These are phyloP conservation scores for Psilocybe tampanensis DNA, from an alignment of 768 basidiomycete genomes.

Conservation along the genomic window DNA sequence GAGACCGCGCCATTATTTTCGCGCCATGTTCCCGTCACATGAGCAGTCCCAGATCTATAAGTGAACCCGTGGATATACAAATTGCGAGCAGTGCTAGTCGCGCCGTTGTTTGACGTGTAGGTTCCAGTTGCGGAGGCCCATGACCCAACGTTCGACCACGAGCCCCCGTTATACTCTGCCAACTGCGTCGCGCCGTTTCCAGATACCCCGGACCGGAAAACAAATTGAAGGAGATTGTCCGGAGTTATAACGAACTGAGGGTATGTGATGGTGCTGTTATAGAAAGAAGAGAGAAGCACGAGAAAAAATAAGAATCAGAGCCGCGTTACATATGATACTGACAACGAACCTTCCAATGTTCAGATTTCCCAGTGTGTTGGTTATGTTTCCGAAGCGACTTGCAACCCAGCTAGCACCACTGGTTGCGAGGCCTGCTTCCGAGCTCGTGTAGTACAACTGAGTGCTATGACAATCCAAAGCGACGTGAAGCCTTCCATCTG, in stretches of 20 bases:
- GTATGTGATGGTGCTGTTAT: constrained; percentile 41
- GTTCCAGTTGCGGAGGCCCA: constrained; percentile 48
- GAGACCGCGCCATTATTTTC: constrained; percentile 44
- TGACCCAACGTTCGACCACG: constrained; percentile 46
- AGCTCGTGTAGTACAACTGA: constrained; percentile 43
- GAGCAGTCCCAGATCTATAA: constrained; percentile 35
- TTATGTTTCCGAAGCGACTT: constrained; percentile 42
- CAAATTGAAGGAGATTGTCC: constrained; percentile 48
- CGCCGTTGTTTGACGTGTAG: constrained; percentile 44
- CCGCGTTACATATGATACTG: neutral
- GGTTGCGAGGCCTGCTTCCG: constrained; percentile 40
- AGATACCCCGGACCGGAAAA: constrained; percentile 48
- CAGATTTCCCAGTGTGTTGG: constrained; percentile 40
- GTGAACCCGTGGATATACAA: constrained; percentile 52
- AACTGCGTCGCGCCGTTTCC: constrained; percentile 50
- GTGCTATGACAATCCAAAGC: constrained; percentile 51
- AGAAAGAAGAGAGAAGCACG: neutral
- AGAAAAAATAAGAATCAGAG: neutral
- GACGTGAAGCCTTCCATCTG: constrained; percentile 48
- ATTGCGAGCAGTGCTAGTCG: constrained; percentile 41
- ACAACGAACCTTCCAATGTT: constrained; percentile 42
- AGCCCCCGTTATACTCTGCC: constrained; percentile 43
- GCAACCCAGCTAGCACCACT: constrained; percentile 45
- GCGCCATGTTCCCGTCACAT: constrained; percentile 52
- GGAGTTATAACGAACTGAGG: constrained; percentile 51